Conservation (phyloP, 108 stramenopile species). For the Skeletonema costatum region DNA sequence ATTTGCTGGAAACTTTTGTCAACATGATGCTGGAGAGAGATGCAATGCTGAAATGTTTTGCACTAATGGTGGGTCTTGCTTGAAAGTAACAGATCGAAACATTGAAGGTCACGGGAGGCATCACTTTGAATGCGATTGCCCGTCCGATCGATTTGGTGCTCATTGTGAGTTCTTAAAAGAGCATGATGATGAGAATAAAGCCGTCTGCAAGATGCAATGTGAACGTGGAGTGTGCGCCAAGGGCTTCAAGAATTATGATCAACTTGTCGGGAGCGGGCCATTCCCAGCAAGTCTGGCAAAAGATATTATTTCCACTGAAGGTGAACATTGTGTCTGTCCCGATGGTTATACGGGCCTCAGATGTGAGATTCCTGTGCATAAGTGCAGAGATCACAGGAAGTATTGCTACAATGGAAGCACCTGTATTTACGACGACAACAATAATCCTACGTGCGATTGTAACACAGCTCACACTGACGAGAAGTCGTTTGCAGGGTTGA, state of each 20-base stretch:
- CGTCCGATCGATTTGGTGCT: slow-evolving; percentile 17
- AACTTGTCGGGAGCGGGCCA: slow-evolving; percentile 29
- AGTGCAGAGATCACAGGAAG: slow-evolving; percentile 14
- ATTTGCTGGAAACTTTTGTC: slow-evolving; percentile 43
- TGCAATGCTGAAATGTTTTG: slow-evolving; percentile 48
- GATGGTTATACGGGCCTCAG: slow-evolving; percentile 34
- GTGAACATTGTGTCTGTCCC: slow-evolving; percentile 49
- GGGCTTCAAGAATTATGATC: slow-evolving; percentile 34
- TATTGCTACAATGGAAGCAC: slow-evolving; percentile 50
- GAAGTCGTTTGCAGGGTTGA: slow-evolving; percentile 25
- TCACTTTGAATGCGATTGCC: slow-evolving; percentile 29
- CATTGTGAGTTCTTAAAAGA: slow-evolving; percentile 36
- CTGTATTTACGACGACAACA: slow-evolving; percentile 32
- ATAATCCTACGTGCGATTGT: slow-evolving; percentile 36
- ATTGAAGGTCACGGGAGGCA: not conserved
- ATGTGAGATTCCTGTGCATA: slow-evolving; percentile 40
- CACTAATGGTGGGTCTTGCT: slow-evolving; percentile 40
- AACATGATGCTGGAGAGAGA: slow-evolving; percentile 25
- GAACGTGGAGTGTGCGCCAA: slow-evolving; percentile 36
- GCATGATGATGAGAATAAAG: slow-evolving; percentile 10
- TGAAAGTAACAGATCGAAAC: not conserved
- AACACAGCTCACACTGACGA: slow-evolving; percentile 31
- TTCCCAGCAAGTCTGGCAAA: slow-evolving; percentile 21
- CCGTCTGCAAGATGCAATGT: slow-evolving; percentile 25
- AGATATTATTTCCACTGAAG: slow-evolving; percentile 31